Conservation (phyloP, 2,329 filamentous ascomycete species). For the Phaeosphaeria sp. region DNA sequence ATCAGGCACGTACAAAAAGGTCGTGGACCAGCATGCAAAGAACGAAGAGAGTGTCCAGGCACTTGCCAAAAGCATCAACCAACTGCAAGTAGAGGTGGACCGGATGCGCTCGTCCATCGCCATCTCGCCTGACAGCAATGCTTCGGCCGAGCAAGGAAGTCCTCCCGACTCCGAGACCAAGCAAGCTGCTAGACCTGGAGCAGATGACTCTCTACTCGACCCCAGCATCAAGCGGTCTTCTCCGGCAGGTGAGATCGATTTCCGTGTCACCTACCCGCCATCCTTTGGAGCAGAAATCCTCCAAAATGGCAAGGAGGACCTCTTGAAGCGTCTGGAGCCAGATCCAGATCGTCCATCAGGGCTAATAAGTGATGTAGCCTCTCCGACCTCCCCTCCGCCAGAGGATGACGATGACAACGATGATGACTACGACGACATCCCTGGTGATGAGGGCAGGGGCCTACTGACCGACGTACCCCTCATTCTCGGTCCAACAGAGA, state of each 20-base stretch:
- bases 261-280: constrained; percentile 58
- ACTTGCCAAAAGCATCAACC: constrained; percentile 49
- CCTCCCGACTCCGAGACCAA: constrained; percentile 25
- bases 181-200: constrained; percentile 23
- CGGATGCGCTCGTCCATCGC: constrained; percentile 44
- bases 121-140: constrained; percentile 27
- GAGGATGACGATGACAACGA: constrained; percentile 71
- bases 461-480: constrained; percentile 92
- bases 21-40: constrained; percentile 46
- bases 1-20: constrained; percentile 44
- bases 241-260: constrained; percentile 54
- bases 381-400: constrained; percentile 47
- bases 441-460: constrained; percentile 75
- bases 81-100: constrained; percentile 49
- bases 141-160: constrained; percentile 15
- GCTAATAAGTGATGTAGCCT: constrained; percentile 48
- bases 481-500: constrained; percentile 91
- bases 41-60: constrained; percentile 49
- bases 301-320: constrained; percentile 57
- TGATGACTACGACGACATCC: constrained; percentile 78
- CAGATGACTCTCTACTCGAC: constrained; percentile 41
- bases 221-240: constrained; percentile 45
- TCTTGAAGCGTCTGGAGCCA: constrained; percentile 58
- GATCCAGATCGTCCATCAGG: constrained; percentile 50
- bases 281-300: constrained; percentile 57